Conservation (phyloP, 148 eudicot genomes). For the Persicaria maculosa region DNA sequence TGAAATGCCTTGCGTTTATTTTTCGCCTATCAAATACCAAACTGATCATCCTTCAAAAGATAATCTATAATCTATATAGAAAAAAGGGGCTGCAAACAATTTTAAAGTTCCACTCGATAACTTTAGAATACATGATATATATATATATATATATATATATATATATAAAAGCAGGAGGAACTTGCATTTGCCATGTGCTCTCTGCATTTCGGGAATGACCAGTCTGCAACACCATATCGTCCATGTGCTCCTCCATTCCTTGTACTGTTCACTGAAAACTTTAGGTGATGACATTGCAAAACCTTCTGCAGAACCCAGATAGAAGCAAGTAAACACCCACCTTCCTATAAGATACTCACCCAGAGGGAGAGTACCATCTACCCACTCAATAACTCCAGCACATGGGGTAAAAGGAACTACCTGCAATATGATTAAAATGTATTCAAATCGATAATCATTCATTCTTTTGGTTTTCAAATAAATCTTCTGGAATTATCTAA, state of each 20-base stretch:
- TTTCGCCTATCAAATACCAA: slow-evolving; percentile 42
- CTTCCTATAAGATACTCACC: slow-evolving; percentile 97
- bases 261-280: slow-evolving; percentile 37
- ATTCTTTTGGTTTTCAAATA: not conserved
- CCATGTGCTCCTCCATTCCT: slow-evolving; percentile 99
- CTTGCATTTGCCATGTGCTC: slow-evolving; percentile 81
- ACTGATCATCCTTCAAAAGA: not conserved
- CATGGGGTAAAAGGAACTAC: slow-evolving; percentile 99
- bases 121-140: not conserved
- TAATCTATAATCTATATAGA: not conserved
- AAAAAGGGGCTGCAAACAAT: not conserved
- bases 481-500: not conserved
- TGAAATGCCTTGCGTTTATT: slow-evolving; percentile 82
- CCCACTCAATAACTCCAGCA: slow-evolving; percentile 99
- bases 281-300: slow-evolving; percentile 6
- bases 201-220: slow-evolving; percentile 88
- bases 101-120: not conserved
- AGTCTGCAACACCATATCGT: slow-evolving; percentile 83
- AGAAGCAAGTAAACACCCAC: slow-evolving; percentile 31
- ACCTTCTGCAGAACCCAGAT: slow-evolving; percentile 6
- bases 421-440: slow-evolving; percentile 31
- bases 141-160: not conserved
- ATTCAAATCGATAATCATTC: not conserved
- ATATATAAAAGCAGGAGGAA: slow-evolving; percentile 12
- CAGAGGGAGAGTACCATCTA: slow-evolving; percentile 89